Base-by-base conservation (phyloP, 2,329 filamentous ascomycete genomes). In the Malbranchea cinnamomea region DNA sequence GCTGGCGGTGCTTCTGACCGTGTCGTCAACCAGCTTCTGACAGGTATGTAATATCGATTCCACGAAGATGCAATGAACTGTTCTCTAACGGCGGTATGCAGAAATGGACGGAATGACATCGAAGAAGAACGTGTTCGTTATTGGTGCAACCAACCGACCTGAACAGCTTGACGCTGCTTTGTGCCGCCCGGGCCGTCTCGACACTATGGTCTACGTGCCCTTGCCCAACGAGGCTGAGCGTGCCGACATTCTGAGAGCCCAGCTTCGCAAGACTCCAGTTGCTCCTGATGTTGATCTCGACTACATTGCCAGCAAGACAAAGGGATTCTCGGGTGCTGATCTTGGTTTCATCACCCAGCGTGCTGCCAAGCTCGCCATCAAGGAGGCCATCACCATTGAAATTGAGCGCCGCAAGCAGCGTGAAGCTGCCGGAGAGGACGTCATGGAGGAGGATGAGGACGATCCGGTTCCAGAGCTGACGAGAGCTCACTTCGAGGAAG, bases 91-190 rank as follows among this genome's bases (percentile, higher is more conserved):
- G 14, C 29, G 34, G 65, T 26, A 17, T 13, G 39, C 24, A 79
- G 83, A 95, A 73, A 94, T 95, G 87, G 87, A 95, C 46, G 87
- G 87, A 49, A 95, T 95, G 87, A 95, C 87, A 26, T 94, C 87
- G 22, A 98, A 98, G 81, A 98, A 98, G 80, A 98, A 98, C 57
- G 89, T 98, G 41, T 98, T 98, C 62, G 89, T 98, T 42, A 98
- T 98, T 48, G 89, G 89, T 57, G 89, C 89, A 26, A 98, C 89
- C 60, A 98, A 98, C 68, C 74, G 89, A 66, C 89, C 89, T 24
- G 89, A 98, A 67, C 89, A 95, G 67, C 80, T 98, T 37, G 89
- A 98, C 59, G 89, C 89, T 54, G 89, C 89, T 46, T 72, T 98
- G 47, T 94, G 87, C 72, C 85, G 89, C 71, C 89, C 89, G 34